Percentiles rank a stretch among this genome's conserved stretches.
Conservation (phyloP, 208 protist genomes). For the Leishmania arabica region DNA sequence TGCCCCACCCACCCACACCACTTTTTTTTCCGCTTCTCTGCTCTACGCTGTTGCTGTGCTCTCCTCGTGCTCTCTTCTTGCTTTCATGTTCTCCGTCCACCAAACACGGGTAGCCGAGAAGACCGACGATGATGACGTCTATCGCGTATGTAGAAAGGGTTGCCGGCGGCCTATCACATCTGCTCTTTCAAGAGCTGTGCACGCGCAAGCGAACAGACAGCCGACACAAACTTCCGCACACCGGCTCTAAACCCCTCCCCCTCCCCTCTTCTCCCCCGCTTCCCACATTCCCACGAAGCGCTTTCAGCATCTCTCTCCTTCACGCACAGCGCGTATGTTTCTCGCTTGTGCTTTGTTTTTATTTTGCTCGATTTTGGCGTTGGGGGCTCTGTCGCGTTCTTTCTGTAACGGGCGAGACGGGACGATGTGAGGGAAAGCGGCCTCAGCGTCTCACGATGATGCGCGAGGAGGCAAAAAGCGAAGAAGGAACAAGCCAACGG, state of each 20-base stretch:
- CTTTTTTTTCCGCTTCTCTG: neutral
- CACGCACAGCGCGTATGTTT: neutral
- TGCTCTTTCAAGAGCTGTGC: neutral
- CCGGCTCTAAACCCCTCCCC: neutral
- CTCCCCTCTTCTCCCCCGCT: neutral
- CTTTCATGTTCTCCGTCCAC: neutral
- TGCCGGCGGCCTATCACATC: neutral
- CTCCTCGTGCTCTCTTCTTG: slow-evolving; percentile 10
- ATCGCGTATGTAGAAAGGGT: neutral
- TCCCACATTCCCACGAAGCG: neutral
- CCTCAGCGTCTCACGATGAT: neutral
- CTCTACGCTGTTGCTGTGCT: slow-evolving; percentile 5
- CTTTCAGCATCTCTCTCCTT: neutral
- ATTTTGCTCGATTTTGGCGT: neutral
- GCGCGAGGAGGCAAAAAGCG: neutral
- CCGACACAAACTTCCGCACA: neutral
- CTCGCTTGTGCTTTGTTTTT: neutral
- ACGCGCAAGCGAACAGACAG: neutral
- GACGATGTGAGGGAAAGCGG: neutral
- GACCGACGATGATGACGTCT: neutral
- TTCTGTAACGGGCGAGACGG: neutral
- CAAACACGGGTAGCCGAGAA: neutral
- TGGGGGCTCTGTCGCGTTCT: neutral
- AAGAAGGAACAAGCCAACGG: neutral
- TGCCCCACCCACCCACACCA: too few relatives aligned